Base-by-base conservation (phyloP, 139 green algal genomes). In the Chlorella sp. region DNA sequence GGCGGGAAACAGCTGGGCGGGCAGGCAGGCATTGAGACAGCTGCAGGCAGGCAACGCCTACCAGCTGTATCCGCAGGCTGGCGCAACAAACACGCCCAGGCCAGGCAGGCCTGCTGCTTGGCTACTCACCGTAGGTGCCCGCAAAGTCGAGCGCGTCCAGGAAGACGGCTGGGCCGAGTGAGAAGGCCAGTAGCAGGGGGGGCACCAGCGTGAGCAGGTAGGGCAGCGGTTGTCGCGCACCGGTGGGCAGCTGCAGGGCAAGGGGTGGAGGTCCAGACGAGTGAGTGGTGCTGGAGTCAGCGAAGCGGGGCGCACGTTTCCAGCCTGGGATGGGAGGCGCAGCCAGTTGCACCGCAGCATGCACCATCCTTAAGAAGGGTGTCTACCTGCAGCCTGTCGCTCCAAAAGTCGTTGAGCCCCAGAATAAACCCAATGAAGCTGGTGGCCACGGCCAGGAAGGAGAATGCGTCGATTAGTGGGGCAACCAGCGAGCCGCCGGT, bases 391-490 rank as follows among this genome's bases (percentile, higher is more conserved):
- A 82, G 76, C 2, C 81, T 84, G 70, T 98, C 94, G 0, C 89
- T 84, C 32, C 96, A 32, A 71, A 98, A 98, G 80, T 96, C 93
- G 13, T 88, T 86, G 21, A 98, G 89, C 11, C 94, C 95, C 36
- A 98, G 79, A 2, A 96, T 84, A 57, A 98, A 98, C 38, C 93
- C 95, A 17, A 97, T 97, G 90, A 94, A 96, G 51, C 85, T 93
- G 0, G 95, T 98, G 64, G 90, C 91, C 9, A 98, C 82, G 0
- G 95, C 95, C 41, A 97, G 60, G 26, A 82, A 57, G 16, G 76
- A 57, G 38, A 82, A 82, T 12, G 76, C 26, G 60, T 57, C 60
- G 1, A 72, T 71, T 4, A 82, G 76, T 9, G 76, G 76, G 7
- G 55, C 25, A 23, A 72, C 76, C 36, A 68, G 30, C 1, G 60